Conservation (phyloP, 2,329 filamentous ascomycete species). For the Penicillium psychrosexuale region DNA sequence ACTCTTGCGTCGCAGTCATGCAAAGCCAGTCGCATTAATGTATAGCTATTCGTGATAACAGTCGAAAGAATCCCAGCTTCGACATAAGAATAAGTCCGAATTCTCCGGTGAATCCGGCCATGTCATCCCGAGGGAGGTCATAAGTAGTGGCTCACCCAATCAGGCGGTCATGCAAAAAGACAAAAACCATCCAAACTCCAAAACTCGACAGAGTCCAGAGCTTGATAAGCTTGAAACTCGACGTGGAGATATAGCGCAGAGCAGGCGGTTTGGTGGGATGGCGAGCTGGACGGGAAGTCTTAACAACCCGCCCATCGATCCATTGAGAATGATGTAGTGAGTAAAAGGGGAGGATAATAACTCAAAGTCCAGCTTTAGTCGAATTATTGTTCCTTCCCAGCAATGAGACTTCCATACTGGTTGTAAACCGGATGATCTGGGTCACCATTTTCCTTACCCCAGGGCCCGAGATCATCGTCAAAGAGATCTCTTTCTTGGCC, state of each 20-base stretch:
- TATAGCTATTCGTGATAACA: not conserved
- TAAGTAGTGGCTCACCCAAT: not conserved
- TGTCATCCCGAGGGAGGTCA: not conserved
- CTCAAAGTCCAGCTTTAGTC: not conserved
- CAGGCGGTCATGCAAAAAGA: not conserved
- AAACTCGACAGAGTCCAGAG: not conserved
- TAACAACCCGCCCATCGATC: not conserved
- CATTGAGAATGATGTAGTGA: not conserved
- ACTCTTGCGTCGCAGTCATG: not conserved
- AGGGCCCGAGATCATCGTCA: constrained; percentile 46
- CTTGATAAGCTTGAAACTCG: not conserved
- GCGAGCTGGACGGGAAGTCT: not conserved
- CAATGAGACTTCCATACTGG: constrained; percentile 37
- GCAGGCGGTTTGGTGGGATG: no score
- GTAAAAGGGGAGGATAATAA: not conserved
- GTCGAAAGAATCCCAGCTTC: not conserved
- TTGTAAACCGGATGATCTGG: constrained; percentile 38
- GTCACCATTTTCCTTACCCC: constrained; percentile 36
- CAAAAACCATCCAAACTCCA: not conserved
- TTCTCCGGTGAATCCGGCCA: not conserved
- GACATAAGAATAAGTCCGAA: not conserved
- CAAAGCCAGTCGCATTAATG: not conserved
- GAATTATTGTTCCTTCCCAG: constrained; percentile 30
- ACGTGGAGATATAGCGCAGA: not conserved
- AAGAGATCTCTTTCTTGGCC: constrained; percentile 48